phyloP scores from a whole-genome alignment of 345 rosid species.

The Durio zibethinus region DNA sequence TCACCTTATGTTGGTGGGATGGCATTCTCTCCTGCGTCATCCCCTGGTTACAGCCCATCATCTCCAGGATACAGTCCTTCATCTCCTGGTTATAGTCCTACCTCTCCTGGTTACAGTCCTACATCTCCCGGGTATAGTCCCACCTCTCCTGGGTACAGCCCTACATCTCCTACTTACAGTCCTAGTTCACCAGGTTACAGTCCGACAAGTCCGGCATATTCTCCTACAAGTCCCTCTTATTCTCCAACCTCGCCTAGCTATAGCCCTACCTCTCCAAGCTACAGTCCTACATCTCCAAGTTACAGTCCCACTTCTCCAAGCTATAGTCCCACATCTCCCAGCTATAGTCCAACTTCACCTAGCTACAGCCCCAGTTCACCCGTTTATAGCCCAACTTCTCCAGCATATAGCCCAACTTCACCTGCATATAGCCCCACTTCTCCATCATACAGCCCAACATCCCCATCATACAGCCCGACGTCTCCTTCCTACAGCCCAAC shows the following conservation, averaged over 20 bases:
- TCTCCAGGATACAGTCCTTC: conserved; percentile 79
- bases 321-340: conserved; percentile 77
- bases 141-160: conserved; percentile 77
- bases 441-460: conserved; percentile 79
- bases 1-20: conserved; percentile 94
- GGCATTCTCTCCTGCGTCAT: conserved; percentile 80
- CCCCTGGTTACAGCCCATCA: conserved; percentile 83
- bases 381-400: conserved; percentile 75
- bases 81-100: conserved; percentile 60
- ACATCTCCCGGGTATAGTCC: conserved; percentile 86
- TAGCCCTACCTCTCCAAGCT: conserved; percentile 80
- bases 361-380: conserved; percentile 80
- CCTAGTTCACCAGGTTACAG: conserved; percentile 87
- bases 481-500: conserved; percentile 81
- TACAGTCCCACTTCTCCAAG: conserved; percentile 81
- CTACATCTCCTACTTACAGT: conserved; percentile 86
- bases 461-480: conserved; percentile 80
- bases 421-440: conserved; percentile 87
- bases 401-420: conserved; percentile 75
- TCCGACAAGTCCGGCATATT: conserved; percentile 83
- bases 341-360: conserved; percentile 74
- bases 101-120: conserved; percentile 83
- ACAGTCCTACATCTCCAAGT: conserved; percentile 74
- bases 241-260: conserved; percentile 73
- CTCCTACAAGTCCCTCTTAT: conserved; percentile 66